Evolutionary conservation across 139 green algal species (phyloP).

Genomic region (Micromonas commoda): DNA sequence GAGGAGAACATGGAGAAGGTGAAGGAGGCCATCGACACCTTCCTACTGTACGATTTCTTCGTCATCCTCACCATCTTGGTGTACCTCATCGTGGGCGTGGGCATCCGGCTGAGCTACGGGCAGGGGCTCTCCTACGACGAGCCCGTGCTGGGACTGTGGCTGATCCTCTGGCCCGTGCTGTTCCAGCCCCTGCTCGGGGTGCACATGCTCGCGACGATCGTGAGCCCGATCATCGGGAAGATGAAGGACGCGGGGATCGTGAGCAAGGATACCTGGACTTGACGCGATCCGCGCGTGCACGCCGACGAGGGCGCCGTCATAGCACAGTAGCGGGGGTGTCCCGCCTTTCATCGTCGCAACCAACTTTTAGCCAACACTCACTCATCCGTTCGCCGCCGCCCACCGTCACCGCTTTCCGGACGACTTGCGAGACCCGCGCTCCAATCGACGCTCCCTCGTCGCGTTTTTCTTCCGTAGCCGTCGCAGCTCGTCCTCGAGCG

Average conservation of each 20-base stretch:
- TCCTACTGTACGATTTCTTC: constrained; percentile 28
- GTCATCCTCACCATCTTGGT: constrained; percentile 25
- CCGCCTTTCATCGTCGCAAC: too few species aligned
- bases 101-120: not conserved
- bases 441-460: too few species aligned
- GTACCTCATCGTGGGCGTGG: constrained; percentile 20
- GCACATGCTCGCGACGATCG: constrained; percentile 27
- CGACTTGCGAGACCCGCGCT: too few species aligned
- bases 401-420: too few species aligned
- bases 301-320: too few species aligned
- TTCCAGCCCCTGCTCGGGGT: constrained; percentile 25
- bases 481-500: not conserved
- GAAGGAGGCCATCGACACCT: constrained; percentile 25
- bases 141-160: constrained; percentile 22
- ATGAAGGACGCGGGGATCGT: constrained; percentile 6
- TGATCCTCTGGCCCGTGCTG: constrained; percentile 27
- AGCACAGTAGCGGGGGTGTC: too few species aligned
- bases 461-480: not conserved
- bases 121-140: constrained; percentile 20
- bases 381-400: too few species aligned
- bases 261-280: constrained; percentile 13
- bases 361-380: too few species aligned
- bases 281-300: too few species aligned
- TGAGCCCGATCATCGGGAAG: constrained; percentile 9
- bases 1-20: constrained; percentile 6